Conservation (phyloP, 805 yeast species). For the Wickerhamomyces xylosicus region DNA sequence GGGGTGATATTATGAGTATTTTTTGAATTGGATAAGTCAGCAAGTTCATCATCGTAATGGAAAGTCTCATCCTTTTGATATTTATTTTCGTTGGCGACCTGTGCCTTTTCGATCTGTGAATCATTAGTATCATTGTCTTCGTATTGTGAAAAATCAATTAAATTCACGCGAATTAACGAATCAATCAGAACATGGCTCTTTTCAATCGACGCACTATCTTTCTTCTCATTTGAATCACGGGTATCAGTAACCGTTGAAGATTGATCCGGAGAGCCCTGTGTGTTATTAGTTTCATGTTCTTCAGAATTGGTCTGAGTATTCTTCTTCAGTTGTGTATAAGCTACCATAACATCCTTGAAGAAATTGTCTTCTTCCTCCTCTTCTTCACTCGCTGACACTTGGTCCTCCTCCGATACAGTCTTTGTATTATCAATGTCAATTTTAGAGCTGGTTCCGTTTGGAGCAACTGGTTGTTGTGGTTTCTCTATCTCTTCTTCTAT, state of each 20-base stretch:
- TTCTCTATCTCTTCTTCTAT: too few species aligned
- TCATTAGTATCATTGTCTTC: constrained; percentile 7
- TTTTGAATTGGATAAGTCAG: neutral
- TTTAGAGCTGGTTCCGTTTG: too few species aligned
- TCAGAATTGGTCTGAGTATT: too few species aligned
- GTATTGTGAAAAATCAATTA: constrained; percentile 8
- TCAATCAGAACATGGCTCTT: too few species aligned
- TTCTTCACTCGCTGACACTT: constrained; percentile 1
- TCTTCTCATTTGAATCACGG: too few species aligned
- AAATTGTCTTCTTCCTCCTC: constrained; percentile 1
- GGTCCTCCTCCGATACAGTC: neutral
- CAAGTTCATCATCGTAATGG: neutral
- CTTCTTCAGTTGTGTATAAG: neutral
- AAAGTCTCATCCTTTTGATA: constrained; percentile 11
- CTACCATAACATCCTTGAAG: constrained; percentile 2
- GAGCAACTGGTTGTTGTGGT: too few species aligned
- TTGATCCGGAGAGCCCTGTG: too few species aligned
- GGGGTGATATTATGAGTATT: too few species aligned
- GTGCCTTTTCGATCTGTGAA: constrained; percentile 5
- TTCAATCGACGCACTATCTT: too few species aligned
- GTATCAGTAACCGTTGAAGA: too few species aligned
- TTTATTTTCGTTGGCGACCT: constrained; percentile 10
- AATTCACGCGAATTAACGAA: constrained; percentile 1
- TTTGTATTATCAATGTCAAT: too few species aligned
- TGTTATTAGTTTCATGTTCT: too few species aligned